Conservation (phyloP, 257 asterid species). For the Rubia yunnanensis region DNA sequence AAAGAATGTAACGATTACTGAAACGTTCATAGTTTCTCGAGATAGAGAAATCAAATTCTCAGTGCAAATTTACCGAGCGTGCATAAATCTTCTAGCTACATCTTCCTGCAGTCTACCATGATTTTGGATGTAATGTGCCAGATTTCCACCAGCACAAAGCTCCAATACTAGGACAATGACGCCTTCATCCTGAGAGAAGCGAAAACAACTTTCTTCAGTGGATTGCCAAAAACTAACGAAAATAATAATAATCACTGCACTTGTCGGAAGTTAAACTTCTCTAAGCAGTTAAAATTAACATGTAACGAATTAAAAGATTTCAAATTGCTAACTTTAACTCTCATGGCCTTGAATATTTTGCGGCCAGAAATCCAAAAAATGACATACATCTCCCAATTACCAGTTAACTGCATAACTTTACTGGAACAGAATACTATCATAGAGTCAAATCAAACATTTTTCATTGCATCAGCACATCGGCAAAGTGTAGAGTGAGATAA, state of each 20-base stretch:
- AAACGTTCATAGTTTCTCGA: not conserved
- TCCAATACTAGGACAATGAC: slow-evolving; percentile 36
- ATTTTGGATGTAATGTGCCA: slow-evolving; percentile 34
- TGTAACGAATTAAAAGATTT: not conserved
- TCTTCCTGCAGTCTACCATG: slow-evolving; percentile 43
- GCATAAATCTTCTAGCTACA: slow-evolving; percentile 32
- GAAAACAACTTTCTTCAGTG: not conserved
- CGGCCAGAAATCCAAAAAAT: not conserved
- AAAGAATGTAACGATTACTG: slow-evolving; percentile 6
- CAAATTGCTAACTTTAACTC: not conserved
- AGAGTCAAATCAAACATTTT: no score
- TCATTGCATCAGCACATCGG: no score
- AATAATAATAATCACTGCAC: not conserved
- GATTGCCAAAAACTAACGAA: no score
- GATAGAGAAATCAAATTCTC: not conserved
- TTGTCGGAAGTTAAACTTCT: not conserved
- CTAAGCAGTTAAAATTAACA: not conserved
- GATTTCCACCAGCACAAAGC: slow-evolving; percentile 46
- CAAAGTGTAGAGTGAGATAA: no score
- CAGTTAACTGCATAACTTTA: not conserved
- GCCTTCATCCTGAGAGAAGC: slow-evolving; percentile 29
- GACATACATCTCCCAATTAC: not conserved
- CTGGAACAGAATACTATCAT: no score
- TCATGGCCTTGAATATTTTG: not conserved
- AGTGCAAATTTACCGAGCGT: slow-evolving; percentile 30